Evolutionary conservation across 768 basidiomycete genomes (phyloP).

Genomic region (Lactifluus volemus): DNA sequence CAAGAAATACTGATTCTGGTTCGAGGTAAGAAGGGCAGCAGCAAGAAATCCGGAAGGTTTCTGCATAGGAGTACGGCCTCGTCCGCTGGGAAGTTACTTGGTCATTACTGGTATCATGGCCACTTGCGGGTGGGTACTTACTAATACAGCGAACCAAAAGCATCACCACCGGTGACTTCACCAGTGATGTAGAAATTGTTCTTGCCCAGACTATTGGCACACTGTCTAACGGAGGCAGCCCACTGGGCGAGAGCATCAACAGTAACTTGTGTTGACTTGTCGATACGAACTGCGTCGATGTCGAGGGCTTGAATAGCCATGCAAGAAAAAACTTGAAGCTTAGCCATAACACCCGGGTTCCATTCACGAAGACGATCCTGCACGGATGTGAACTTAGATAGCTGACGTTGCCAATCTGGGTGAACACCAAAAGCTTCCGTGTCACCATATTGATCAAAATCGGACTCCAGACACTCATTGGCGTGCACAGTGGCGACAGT

Average conservation of each 20-base stretch:
- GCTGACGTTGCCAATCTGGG: constrained; percentile 88
- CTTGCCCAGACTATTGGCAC: constrained; percentile 66
- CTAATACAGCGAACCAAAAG: constrained; percentile 82
- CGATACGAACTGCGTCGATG: constrained; percentile 90
- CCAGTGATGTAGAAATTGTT: constrained; percentile 86
- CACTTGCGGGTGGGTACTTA: constrained; percentile 29
- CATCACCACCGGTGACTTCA: constrained; percentile 91
- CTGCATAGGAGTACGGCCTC: constrained; percentile 75
- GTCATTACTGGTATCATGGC: not conserved
- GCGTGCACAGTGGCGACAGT: constrained; percentile 46
- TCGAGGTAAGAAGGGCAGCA: constrained; percentile 57
- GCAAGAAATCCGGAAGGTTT: constrained; percentile 56
- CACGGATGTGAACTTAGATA: constrained; percentile 91
- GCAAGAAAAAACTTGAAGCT: constrained; percentile 73
- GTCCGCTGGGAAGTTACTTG: constrained; percentile 46
- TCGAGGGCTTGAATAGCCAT: constrained; percentile 83
- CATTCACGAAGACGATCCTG: constrained; percentile 95
- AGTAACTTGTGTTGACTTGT: constrained; percentile 89
- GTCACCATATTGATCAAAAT: constrained; percentile 94
- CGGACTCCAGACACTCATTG: constrained; percentile 71
- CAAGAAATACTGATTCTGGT: constrained; percentile 68
- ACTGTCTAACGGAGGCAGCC: constrained; percentile 63
- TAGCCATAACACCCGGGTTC: constrained; percentile 69
- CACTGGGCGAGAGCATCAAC: constrained; percentile 72
- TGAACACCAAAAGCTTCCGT: constrained; percentile 97